Evolutionary conservation across 2,329 filamentous ascomycete genomes (phyloP), one percentile per base, ranked within the genome.

Genomic region (Talaromyces rugulosus): DNA sequence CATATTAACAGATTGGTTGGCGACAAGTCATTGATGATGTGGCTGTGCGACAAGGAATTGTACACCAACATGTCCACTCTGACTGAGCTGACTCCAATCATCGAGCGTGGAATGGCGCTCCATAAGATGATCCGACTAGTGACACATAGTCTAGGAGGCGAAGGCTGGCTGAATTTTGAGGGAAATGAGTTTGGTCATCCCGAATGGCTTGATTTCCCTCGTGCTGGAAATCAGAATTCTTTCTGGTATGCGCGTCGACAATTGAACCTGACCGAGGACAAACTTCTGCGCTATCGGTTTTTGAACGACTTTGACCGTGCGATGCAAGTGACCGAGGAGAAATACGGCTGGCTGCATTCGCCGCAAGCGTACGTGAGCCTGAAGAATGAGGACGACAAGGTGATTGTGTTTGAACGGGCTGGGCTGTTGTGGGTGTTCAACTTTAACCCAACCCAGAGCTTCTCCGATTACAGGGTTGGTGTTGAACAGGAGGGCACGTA

Each of bases 131-230:
- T 99, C 71, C 90, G 95, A 14, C 86, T 99, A 16, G 81, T 99
- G 66, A 98, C 95, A 1, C 94, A 99, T 74, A 86, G 84, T 50
- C 85, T 99, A 16, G 95, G 95, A 63, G 95, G 95, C 60, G 95
- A 99, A 77, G 95, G 94, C 44, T 99, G 96, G 73, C 89, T 99
- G 59, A 99, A 98, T 80, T 99, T 99, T 70, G 93, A 97, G 79
- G 95, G 95, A 64, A 99, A 99, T 77, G 95, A 99, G 77, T 99
- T 99, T 72, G 95, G 95, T 0, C 95, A 99, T 74, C 95, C 95
- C 0, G 95, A 99, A 77, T 99, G 95, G 95, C 89, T 99, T 44
- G 95, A 99, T 76, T 99, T 99, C 77, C 95, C 95, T 4, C 90
- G 95, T 58, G 92, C 89, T 71, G 95, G 95, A 63, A 97, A 97